phyloP scores from a whole-genome alignment of 306 rosid species.

The Dalbergia cultrata region DNA sequence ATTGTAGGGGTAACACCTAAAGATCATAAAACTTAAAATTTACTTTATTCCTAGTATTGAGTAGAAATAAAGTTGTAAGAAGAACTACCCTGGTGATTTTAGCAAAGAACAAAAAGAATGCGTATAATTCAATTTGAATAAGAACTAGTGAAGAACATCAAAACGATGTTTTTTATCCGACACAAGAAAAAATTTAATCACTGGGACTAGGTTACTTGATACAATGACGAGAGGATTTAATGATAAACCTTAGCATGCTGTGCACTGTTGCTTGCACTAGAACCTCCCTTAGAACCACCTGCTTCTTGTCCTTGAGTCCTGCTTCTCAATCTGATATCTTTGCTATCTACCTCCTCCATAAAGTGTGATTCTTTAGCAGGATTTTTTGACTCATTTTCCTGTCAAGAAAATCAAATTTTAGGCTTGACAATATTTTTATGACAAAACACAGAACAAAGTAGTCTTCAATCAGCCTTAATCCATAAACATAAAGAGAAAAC shows the following conservation, averaged over 20 bases:
- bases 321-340: constrained; percentile 41
- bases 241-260: constrained; percentile 47
- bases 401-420: constrained; percentile 31
- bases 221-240: background rate
- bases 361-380: constrained; percentile 43
- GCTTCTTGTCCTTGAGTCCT: constrained; percentile 33
- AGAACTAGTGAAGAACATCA: constrained; percentile 22
- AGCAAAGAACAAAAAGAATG: constrained; percentile 10
- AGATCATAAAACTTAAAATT: background rate
- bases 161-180: background rate
- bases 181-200: constrained; percentile 7
- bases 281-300: constrained; percentile 39
- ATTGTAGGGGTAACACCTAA: background rate
- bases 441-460: constrained; percentile 1
- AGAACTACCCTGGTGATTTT: background rate
- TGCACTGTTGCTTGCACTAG: constrained; percentile 40
- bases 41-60: constrained; percentile 10
- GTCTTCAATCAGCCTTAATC: background rate
- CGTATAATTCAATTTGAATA: constrained; percentile 15
- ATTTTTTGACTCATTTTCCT: constrained; percentile 36
- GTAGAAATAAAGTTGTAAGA: constrained; percentile 19
- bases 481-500: constrained; percentile 12
- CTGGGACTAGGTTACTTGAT: constrained; percentile 13
- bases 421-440: background rate
- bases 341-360: constrained; percentile 46